phyloP scores from a whole-genome alignment of 2,329 filamentous ascomycete genomes.

The Metarhizium sp. region DNA sequence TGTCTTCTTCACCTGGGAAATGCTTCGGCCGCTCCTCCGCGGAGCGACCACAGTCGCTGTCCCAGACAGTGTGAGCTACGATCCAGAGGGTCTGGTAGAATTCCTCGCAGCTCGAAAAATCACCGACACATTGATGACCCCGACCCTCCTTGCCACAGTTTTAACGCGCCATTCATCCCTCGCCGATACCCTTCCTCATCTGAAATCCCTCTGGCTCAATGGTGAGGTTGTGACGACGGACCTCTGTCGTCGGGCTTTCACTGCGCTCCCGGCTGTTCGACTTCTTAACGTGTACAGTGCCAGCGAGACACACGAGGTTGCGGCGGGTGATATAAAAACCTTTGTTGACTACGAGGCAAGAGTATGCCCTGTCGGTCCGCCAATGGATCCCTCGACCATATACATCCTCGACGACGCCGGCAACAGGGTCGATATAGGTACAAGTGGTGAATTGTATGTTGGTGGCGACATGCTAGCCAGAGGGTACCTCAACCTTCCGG shows the following conservation, averaged over 20 bases:
- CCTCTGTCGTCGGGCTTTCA: constrained; percentile 57
- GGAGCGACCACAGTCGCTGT: constrained; percentile 69
- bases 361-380: constrained; percentile 66
- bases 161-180: constrained; percentile 61
- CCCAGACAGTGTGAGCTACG: constrained; percentile 68
- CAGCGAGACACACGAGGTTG: constrained; percentile 73
- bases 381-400: constrained; percentile 56
- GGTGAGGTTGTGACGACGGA: constrained; percentile 77
- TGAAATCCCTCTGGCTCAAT: constrained; percentile 70
- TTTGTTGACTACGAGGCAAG: constrained; percentile 54
- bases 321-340: constrained; percentile 63
- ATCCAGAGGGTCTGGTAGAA: constrained; percentile 64
- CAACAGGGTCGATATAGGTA: constrained; percentile 51
- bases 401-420: constrained; percentile 66
- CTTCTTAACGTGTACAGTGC: constrained; percentile 76
- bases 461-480: constrained; percentile 65
- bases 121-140: constrained; percentile 78
- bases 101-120: constrained; percentile 55
- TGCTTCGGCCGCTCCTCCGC: constrained; percentile 63
- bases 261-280: constrained; percentile 57
- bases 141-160: constrained; percentile 66
- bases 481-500: constrained; percentile 71
- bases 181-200: constrained; percentile 50
- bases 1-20: constrained; percentile 83
- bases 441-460: constrained; percentile 64